Base-by-base conservation (phyloP, 805 yeast genomes). In the Candida jianshihensis region DNA sequence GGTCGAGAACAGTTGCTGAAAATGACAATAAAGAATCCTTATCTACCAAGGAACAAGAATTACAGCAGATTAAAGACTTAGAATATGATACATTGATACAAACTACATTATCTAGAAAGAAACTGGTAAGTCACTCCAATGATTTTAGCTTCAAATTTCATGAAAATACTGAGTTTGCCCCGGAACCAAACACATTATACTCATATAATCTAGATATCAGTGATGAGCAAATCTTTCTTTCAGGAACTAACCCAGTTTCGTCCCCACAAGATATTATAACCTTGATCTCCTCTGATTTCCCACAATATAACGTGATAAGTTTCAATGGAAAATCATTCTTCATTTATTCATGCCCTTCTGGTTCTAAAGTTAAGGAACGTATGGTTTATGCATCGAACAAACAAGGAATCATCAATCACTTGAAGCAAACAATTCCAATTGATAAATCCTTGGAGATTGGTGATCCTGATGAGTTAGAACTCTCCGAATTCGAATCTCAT, bases 371-470 rank as follows among this genome's bases (percentile, higher is more conserved):
- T 28, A 83, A 81, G 57, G 92, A 88, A 35, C 73, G 97, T 49
- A 90, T 90, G 97, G 57, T 88, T 34, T 87, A 88, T 53, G 97
- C 98, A 1, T 74, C 95, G 3, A 81, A 81, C 42, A 81, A 78
- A 53, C 69, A 67, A 35, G 82, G 81, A 7, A 68, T 82, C 37
- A 58, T 78, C 24, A 67, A 64, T 31, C 66, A 71, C 39, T 61
- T 83, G 52, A 65, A 69, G 41, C 42, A 53, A 15, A 39, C 52
- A 7, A 60, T 60, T 30, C 54, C 53, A 1, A 47, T 68, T 25
- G 52, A 55, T 9, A 66, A 66, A 25, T 72, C 72, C 34, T 53
- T 82, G 17, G 92, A 83, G 55, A 77, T 79, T 36, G 92, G 92
- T 10, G 90, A 83, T 53, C 61, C 82, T 14, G 71, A 67, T 32